phyloP scores from a whole-genome alignment of 1,284 basidiomycete species.

The Irpex rosettiformis region DNA sequence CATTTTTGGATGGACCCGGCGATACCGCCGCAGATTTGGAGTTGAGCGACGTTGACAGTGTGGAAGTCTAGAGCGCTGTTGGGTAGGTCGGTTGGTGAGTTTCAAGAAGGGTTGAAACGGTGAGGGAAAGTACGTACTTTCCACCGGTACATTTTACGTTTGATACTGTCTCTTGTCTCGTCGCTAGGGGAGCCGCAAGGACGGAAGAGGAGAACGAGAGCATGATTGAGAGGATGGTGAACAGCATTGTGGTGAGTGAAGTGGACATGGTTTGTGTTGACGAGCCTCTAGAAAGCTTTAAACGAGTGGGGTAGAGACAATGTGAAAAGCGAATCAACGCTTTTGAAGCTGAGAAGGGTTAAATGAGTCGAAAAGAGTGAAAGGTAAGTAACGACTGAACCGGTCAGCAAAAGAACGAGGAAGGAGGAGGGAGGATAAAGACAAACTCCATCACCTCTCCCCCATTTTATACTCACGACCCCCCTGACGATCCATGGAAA shows the following conservation, averaged over 20 bases:
- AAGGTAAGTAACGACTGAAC: background rate
- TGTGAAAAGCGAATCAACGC: background rate
- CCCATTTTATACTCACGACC: background rate
- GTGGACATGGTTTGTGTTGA: background rate
- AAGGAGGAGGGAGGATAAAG: background rate
- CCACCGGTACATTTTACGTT: conserved; percentile 22
- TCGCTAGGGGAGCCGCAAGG: conserved; percentile 23
- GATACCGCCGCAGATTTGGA: conserved; percentile 32
- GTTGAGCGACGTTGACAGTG: conserved; percentile 29
- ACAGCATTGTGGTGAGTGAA: background rate
- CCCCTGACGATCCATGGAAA: background rate
- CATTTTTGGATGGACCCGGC: conserved; percentile 30
- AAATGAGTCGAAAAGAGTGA: background rate
- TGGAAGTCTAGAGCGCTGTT: conserved; percentile 29
- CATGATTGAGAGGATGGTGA: background rate
- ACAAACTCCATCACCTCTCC: background rate
- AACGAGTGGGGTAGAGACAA: no score
- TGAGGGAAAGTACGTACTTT: conserved; percentile 11
- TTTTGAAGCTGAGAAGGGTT: background rate
- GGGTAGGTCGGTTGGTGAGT: background rate
- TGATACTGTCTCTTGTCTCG: conserved; percentile 23
- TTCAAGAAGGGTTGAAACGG: background rate
- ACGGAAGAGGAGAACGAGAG: conserved; percentile 15
- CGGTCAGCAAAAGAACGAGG: background rate
- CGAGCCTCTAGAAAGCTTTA: background rate